Evolutionary conservation across 768 basidiomycete genomes (phyloP).

Genomic region (Calvatia gigantea): DNA sequence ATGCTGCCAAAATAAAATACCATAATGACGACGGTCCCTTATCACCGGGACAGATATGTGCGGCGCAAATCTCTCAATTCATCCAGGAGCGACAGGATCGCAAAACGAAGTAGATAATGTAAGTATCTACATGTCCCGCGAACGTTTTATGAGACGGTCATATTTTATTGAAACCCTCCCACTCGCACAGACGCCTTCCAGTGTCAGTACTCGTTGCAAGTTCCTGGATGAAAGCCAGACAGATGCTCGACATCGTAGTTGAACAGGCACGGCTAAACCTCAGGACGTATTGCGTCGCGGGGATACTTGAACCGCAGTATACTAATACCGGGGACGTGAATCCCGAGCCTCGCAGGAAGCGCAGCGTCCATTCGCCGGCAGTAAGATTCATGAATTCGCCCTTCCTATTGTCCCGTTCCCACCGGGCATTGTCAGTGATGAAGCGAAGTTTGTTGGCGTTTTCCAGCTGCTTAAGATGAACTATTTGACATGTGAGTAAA

Average conservation of each 20-base stretch:
- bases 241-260: slow-evolving; percentile 3
- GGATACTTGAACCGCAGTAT: slow-evolving; percentile 17
- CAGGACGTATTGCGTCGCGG: slow-evolving; percentile 19
- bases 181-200: neutral
- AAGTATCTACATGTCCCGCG: no score
- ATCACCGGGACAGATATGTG: no score
- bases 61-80: no score
- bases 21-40: no score
- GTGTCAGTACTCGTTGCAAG: neutral
- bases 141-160: neutral
- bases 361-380: slow-evolving; percentile 23
- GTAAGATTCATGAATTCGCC: slow-evolving; percentile 17
- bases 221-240: slow-evolving; percentile 7
- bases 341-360: slow-evolving; percentile 20
- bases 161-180: neutral
- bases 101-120: no score
- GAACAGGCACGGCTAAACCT: slow-evolving; percentile 20
- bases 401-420: slow-evolving; percentile 11
- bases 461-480: slow-evolving; percentile 21
- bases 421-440: slow-evolving; percentile 28
- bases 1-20: no score
- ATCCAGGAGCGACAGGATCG: no score
- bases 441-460: slow-evolving; percentile 19
- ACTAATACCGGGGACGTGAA: slow-evolving; percentile 22
- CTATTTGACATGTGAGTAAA: slow-evolving; percentile 10